Conservation (phyloP, 116 monocot species). For the Zostera marina region DNA sequence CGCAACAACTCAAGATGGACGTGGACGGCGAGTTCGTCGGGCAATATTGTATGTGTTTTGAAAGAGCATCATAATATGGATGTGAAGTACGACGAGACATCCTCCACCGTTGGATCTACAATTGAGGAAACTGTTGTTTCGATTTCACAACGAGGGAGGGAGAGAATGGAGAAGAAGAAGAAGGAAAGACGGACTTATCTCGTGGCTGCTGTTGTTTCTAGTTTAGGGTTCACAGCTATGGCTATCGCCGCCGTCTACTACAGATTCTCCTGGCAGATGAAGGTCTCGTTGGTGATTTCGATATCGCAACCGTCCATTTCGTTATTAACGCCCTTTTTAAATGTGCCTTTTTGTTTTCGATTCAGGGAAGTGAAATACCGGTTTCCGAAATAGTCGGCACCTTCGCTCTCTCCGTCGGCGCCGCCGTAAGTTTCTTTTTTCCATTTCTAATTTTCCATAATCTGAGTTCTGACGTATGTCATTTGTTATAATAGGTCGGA, state of each 20-base stretch:
- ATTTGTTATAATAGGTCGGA: no score
- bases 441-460: no score
- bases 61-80: background rate
- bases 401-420: constrained; percentile 72
- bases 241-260: constrained; percentile 79
- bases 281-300: constrained; percentile 17
- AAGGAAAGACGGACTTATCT: constrained; percentile 63
- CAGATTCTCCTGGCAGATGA: constrained; percentile 78
- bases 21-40: background rate
- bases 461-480: no score
- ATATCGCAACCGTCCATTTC: background rate
- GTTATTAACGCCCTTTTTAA: background rate
- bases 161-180: constrained; percentile 43
- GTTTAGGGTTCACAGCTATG: constrained; percentile 77
- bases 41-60: background rate
- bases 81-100: background rate
- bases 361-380: constrained; percentile 73
- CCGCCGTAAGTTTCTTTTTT: constrained; percentile 59
- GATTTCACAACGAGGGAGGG: constrained; percentile 8
- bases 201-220: constrained; percentile 70
- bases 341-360: background rate
- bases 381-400: constrained; percentile 79
- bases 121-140: background rate
- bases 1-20: no score
- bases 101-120: background rate